Evolutionary conservation across 768 basidiomycete species (phyloP).

Genomic region (Postia placenta): DNA sequence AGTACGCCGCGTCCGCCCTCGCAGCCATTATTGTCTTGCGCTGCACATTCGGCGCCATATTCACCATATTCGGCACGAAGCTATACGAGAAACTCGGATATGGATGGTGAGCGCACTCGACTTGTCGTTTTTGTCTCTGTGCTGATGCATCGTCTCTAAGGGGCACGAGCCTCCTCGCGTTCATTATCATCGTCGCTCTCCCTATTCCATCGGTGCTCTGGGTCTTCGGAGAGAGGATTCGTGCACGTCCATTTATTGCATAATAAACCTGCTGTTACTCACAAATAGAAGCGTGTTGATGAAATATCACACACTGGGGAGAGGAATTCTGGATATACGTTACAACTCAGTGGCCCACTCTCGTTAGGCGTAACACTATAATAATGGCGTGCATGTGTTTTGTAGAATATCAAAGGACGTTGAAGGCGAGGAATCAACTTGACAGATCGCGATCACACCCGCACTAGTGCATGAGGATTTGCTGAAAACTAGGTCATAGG

Average conservation of each 20-base stretch:
- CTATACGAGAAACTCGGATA: constrained; percentile 1
- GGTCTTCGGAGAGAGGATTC: constrained; percentile 1
- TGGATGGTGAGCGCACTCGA: not conserved
- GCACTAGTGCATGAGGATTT: no score
- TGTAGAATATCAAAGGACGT: no score
- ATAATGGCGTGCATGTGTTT: no score
- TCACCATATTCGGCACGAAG: constrained; percentile 3
- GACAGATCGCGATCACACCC: no score
- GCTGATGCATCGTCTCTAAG: not conserved
- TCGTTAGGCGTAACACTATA: no score
- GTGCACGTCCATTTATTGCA: not conserved
- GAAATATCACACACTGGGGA: no score
- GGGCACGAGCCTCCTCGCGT: constrained; percentile 4
- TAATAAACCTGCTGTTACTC: no score
- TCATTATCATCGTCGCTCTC: constrained; percentile 1
- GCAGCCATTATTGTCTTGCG: constrained; percentile 1
- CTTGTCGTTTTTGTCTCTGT: not conserved
- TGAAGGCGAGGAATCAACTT: no score
- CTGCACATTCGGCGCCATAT: constrained; percentile 1
- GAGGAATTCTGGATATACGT: no score
- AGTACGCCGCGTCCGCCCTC: constrained; percentile 5
- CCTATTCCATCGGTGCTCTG: constrained; percentile 1
- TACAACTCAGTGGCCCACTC: no score
- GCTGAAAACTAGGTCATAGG: no score
- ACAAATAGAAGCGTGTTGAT: no score